Evolutionary conservation across 2,329 filamentous ascomycete genomes (phyloP).

Genomic region (Arthrocladium fulminans): DNA sequence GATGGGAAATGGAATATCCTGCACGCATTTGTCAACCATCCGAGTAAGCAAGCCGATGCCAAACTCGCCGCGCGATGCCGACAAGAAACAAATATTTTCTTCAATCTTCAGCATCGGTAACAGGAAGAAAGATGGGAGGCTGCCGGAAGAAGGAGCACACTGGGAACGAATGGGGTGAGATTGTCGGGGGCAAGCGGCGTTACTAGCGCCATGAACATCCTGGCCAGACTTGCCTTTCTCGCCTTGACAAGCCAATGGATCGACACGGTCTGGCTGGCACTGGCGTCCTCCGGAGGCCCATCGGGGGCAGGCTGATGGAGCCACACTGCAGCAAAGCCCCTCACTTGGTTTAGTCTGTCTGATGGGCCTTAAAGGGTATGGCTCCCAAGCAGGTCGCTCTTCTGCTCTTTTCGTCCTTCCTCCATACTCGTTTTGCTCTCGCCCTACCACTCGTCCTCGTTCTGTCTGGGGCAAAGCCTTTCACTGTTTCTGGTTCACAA

Average conservation of each 20-base stretch:
- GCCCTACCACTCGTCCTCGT: not conserved
- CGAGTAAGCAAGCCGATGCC: not conserved
- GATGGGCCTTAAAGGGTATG: conserved; percentile 7
- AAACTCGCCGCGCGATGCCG: not conserved
- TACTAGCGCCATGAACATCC: conserved; percentile 1
- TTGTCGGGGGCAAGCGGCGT: conserved; percentile 1
- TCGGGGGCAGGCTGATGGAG: conserved; percentile 1
- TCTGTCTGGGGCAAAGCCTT: conserved; percentile 1
- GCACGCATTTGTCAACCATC: not conserved
- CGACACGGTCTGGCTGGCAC: not conserved
- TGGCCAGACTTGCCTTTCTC: not conserved
- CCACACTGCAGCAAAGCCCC: not conserved
- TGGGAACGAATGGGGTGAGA: not conserved
- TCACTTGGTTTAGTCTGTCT: conserved; percentile 5
- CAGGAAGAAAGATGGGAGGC: not conserved
- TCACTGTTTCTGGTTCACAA: not conserved
- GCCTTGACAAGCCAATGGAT: not conserved
- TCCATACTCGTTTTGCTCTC: conserved; percentile 6
- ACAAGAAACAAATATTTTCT: not conserved
- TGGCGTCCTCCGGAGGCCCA: conserved; percentile 1
- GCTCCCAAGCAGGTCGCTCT: conserved; percentile 8
- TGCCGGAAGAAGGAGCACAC: not conserved
- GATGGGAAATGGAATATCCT: not conserved
- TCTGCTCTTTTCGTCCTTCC: conserved; percentile 8
- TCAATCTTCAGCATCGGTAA: not conserved